Evolutionary conservation across 306 rosid genomes (phyloP), one percentile per base, ranked within the genome.

Genomic region (Clitoria ternatea): DNA sequence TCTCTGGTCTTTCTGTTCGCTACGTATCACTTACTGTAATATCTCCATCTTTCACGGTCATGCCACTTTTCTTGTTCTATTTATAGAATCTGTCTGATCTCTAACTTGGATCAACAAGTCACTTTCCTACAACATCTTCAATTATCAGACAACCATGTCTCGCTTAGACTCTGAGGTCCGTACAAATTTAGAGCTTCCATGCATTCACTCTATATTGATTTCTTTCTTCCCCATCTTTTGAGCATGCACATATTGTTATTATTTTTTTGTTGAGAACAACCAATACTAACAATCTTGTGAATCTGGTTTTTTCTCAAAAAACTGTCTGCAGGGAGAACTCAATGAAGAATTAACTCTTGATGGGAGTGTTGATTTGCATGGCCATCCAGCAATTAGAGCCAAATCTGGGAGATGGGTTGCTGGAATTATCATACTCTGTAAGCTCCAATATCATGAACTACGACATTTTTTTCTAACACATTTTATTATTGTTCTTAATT

Each of bases 401-500:
- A 87, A 89, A 85, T 86, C 99, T 29, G 99, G 99, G 50, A 70
- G 86, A 80, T 91, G 99, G 99, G 69, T 78, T 72, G 99, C 97
- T 61, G 99, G 87, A 81, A 89, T 50, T 45, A 89, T 91, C 85
- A 78, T 95, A 53, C 97, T 95, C 53, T 75, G 99, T 95, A 91
- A 87, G 92, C 78, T 50, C 42, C 69, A 17, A 9, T 56, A 20
- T n/a, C 48, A 33, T 39, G 5, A 32, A n/a, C 5, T 26, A 1
- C 47, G 33, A 10, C n/a, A n/a, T n/a, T n/a, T n/a, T n/a, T n/a
- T n/a, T n/a, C n/a, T n/a, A 11, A 6, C 53, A 20, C 6, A 13
- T 44, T 27, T 2, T 53, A 18, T 4, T 12, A 15, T 3, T 2
- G 7, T 63, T 7, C 7, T 77, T 68, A 3, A 10, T 44, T n/a